Percentiles rank a stretch among this genome's conserved stretches.
These are phyloP conservation scores for Penicillium expansum DNA, from an alignment of 2,329 filamentous ascomycete genomes.

Conservation along the genomic window DNA sequence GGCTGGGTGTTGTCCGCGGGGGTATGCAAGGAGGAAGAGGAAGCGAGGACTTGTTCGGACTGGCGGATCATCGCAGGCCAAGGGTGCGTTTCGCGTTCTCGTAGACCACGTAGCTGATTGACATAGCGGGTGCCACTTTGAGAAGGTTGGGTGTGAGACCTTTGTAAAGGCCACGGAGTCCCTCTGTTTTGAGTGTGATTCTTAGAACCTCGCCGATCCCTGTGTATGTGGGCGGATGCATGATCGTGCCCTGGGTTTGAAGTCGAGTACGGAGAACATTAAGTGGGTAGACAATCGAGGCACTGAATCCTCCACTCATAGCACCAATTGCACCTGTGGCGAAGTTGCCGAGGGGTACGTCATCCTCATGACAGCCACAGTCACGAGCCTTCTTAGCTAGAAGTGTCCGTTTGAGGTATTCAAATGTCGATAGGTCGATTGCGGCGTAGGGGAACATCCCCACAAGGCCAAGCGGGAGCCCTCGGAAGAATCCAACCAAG, in stretches of 20 bases:
- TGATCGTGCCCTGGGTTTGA: conserved; percentile 90
- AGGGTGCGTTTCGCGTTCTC: conserved; percentile 81
- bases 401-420: conserved; percentile 78
- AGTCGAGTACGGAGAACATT: conserved; percentile 89
- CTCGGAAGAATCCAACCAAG: conserved; percentile 77
- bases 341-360: conserved; percentile 75
- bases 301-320: conserved; percentile 85
- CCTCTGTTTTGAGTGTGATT: conserved; percentile 80
- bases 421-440: conserved; percentile 93
- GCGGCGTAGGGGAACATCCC: conserved; percentile 98
- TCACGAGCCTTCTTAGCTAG: conserved; percentile 67
- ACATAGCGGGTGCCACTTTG: conserved; percentile 93
- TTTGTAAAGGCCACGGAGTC: conserved; percentile 83
- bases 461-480: conserved; percentile 86
- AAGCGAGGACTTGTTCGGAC: not conserved
- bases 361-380: conserved; percentile 74
- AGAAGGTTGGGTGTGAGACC: conserved; percentile 91
- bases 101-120: conserved; percentile 91
- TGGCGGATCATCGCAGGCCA: conserved; percentile 42
- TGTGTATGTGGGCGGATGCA: conserved; percentile 85
- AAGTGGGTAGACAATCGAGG: conserved; percentile 89
- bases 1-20: not conserved
- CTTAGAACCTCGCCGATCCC: conserved; percentile 85
- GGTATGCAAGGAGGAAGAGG: not conserved
- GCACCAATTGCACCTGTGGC: conserved; percentile 86